Evolutionary conservation across 2,329 filamentous ascomycete species (phyloP), one percentile per base, ranked within the genome.

Genomic region (Trichoderma atroviride): DNA sequence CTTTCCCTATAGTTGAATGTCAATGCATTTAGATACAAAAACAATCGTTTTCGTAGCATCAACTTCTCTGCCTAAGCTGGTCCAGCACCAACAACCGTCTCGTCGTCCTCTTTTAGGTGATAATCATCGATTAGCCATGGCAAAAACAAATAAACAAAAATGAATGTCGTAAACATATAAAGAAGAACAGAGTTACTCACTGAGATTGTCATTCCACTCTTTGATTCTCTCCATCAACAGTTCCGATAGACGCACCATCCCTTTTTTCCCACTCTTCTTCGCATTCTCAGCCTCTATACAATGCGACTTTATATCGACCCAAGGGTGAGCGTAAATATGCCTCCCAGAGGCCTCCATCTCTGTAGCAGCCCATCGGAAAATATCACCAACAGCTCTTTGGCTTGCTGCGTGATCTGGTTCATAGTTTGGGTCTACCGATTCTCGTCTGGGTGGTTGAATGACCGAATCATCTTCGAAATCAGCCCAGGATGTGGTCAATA

Each of bases 251-350:
- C 63, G 63, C 55, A 59, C 11, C 16, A 58, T 11, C 5, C n/a
- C 55, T 10, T 22, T 58, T 1, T 27, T 40, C 29, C 55, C 31
- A 22, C 27, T n/a, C 29, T 59, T 66, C 13, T 24, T 22, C 11
- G 35, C 40, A 6, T 66, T 16, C 14, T 24, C 37, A 37, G 19
- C 55, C 2, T 58, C 3, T 16, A 43, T 16, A 6, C 58, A 43
- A 29, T 66, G 63, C 5, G 22, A 57, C 0, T 33, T 31, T 5
- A 58, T 31, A 24, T 66, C 27, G 37, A 68, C 65, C 65, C 65
- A 68, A 37, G 65, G 22, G 13, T 68, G 65, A 5, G 56, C 19
- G 56, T 68, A 68, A 13, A 68, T 68, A n/a, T 61, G 43, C 24
- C 24, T 68, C 3, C 65, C 65, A 24, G 43, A 3, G 3, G 35